Conservation (phyloP, 352 stramenopile genomes). For the Phytophthora vignae region DNA sequence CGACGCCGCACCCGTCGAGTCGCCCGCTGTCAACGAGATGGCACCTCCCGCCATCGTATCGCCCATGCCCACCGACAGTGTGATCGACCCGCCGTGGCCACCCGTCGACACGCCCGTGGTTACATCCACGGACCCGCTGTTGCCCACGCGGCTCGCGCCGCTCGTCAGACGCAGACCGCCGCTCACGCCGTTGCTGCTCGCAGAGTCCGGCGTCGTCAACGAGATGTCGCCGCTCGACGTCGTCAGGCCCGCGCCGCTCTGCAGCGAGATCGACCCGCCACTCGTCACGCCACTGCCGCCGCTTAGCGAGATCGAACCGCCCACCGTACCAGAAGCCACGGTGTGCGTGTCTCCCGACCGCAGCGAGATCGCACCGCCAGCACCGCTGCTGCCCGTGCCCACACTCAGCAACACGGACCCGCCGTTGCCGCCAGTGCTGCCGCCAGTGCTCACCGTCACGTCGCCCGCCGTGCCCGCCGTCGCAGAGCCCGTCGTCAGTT, state of each 20-base stretch:
- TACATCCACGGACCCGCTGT: slow-evolving; percentile 24
- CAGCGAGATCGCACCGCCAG: background rate
- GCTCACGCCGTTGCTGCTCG: background rate
- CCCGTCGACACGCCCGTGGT: slow-evolving; percentile 11
- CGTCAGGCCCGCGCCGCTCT: slow-evolving; percentile 33
- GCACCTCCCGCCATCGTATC: slow-evolving; percentile 18
- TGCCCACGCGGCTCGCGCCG: slow-evolving; percentile 21
- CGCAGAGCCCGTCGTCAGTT: background rate
- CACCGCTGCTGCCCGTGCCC: slow-evolving; percentile 8
- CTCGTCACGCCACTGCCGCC: slow-evolving; percentile 28
- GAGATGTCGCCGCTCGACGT: slow-evolving; percentile 33
- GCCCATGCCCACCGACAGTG: slow-evolving; percentile 6
- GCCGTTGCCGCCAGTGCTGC: slow-evolving; percentile 7
- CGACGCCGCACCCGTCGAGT: slow-evolving; percentile 5
- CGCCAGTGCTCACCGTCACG: slow-evolving; percentile 30
- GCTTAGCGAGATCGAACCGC: slow-evolving; percentile 1
- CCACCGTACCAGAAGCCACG: background rate
- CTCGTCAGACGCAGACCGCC: slow-evolving; percentile 11
- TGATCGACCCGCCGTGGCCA: slow-evolving; percentile 14
- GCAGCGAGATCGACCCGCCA: slow-evolving; percentile 40
- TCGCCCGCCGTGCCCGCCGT: slow-evolving; percentile 13
- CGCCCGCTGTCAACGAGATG: slow-evolving; percentile 14
- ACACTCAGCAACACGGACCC: slow-evolving; percentile 20
- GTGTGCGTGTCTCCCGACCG: background rate
- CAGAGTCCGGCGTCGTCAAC: slow-evolving; percentile 14